These are phyloP conservation scores for Isabelozyma heimii DNA, from an alignment of 805 yeast species.

Conservation along the genomic window DNA sequence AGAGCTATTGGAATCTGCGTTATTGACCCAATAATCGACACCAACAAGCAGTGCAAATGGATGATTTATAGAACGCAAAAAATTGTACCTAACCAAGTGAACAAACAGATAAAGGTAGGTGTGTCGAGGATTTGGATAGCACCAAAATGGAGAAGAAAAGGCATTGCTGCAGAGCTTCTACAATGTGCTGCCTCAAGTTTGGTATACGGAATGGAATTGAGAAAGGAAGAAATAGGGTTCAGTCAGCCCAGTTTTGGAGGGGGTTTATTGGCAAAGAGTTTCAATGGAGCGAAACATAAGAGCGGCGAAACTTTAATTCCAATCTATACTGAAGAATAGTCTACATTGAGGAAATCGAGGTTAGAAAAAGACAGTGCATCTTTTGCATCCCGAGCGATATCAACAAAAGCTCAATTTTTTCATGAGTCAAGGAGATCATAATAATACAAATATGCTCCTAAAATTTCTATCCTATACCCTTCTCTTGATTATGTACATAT, in stretches of 20 bases:
- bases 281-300: conserved; percentile 55
- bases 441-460: not conserved
- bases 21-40: conserved; percentile 40
- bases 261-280: conserved; percentile 52
- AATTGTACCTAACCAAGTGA: conserved; percentile 44
- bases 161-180: conserved; percentile 48
- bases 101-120: conserved; percentile 33
- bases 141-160: conserved; percentile 44
- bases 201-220: conserved; percentile 48
- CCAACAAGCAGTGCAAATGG: conserved; percentile 49
- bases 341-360: not conserved
- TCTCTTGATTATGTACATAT: not conserved
- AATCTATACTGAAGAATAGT: conserved; percentile 37
- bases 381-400: too few relatives aligned
- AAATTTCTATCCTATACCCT: not conserved
- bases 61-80: conserved; percentile 53
- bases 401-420: too few relatives aligned
- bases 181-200: conserved; percentile 41
- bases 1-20: conserved; percentile 57
- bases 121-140: conserved; percentile 45
- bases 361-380: not conserved
- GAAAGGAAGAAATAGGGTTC: conserved; percentile 53
- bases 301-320: conserved; percentile 51
- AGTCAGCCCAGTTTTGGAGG: conserved; percentile 73
- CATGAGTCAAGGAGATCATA: too few relatives aligned